Percentiles rank a stretch among this genome's conserved stretches.
Evolutionary conservation across 2,329 filamentous ascomycete genomes (phyloP).

Genomic region (Claviceps africana): DNA sequence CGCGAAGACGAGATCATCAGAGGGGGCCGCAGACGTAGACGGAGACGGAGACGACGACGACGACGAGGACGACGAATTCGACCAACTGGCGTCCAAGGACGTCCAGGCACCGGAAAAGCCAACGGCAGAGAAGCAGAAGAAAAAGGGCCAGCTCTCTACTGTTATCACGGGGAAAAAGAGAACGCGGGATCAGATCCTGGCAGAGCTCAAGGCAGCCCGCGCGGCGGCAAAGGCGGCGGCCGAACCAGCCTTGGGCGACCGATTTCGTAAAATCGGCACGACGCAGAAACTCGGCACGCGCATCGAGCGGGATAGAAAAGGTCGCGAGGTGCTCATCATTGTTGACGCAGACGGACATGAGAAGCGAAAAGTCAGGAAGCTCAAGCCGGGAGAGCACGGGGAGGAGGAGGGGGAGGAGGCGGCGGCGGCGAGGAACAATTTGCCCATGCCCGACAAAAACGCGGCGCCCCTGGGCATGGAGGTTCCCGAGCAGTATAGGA

Average conservation of each 20-base stretch:
- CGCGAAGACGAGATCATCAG: slow-evolving; percentile 17
- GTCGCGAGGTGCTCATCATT: slow-evolving; percentile 50
- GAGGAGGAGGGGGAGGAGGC: slow-evolving; percentile 18
- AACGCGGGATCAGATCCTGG: slow-evolving; percentile 51
- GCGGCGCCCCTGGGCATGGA: slow-evolving; percentile 50
- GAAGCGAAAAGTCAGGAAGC: slow-evolving; percentile 48
- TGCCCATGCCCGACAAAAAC: slow-evolving; percentile 41
- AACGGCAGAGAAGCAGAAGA: slow-evolving; percentile 29
- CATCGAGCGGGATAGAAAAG: slow-evolving; percentile 47
- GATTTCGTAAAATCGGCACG: slow-evolving; percentile 51
- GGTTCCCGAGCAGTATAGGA: slow-evolving; percentile 43
- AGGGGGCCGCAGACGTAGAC: slow-evolving; percentile 11
- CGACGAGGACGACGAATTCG: slow-evolving; percentile 51
- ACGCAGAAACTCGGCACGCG: slow-evolving; percentile 39
- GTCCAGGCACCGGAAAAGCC: slow-evolving; percentile 39
- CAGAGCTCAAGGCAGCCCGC: slow-evolving; percentile 50
- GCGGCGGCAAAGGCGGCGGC: slow-evolving; percentile 42
- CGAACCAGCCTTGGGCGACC: slow-evolving; percentile 39
- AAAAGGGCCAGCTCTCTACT: slow-evolving; percentile 48
- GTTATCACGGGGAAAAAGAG: slow-evolving; percentile 44
- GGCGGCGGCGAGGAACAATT: slow-evolving; percentile 23
- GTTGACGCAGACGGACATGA: slow-evolving; percentile 53
- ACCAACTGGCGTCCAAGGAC: slow-evolving; percentile 40
- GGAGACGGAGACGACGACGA: slow-evolving; percentile 48
- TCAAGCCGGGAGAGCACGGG: slow-evolving; percentile 22